Base-by-base conservation (phyloP, 768 basidiomycete species). In the Lactarius indigo region DNA sequence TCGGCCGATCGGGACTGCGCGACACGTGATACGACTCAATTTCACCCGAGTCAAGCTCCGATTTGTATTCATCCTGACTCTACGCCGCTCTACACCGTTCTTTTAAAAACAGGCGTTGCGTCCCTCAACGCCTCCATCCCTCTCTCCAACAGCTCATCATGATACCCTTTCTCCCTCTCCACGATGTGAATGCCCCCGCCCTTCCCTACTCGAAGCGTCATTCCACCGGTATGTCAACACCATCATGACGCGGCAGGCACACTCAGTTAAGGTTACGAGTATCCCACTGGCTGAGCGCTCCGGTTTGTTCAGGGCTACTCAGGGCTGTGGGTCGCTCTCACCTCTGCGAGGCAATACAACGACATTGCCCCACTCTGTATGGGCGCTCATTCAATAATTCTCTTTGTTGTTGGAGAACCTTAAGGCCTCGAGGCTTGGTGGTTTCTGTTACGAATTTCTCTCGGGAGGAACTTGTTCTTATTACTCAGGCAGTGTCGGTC, bases 11-110 rank as follows among this genome's bases (percentile, higher is more conserved):
- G 20, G 30, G 59, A 44, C n/a, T 9, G 17, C 41, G 52, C 12
- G 39, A 58, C 66, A 64, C 66, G 66, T 68, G 66, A 59, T 60
- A 23, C 18, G 61, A 58, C 57, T 30, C 47, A 50, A 50, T 23
- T 5, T n/a, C 60, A 28, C 15, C 35, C 57, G 66, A 55, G 61
- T 66, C 65, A 66, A 44, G 47, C 47, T 23, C 39, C 30, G 18
- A 23, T 15, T 18, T 20, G 37, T 59, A 67, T 62, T 67, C 66
- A 67, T 62, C 47, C 55, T 65, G 64, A 57, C 64, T 30, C 39
- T 26, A 28, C 13, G n/a, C 44, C 44, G 12, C 18, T 42, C 5
- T 13, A 28, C 42, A 10, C n/a, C 17, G 23, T 35, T 39, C 15
- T 44, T 23, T 47, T 59, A 54, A 65, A 65, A 54, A 23, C 26